phyloP scores from a whole-genome alignment of 108 stramenopile genomes.

The Nannochloropsis oceanica region DNA sequence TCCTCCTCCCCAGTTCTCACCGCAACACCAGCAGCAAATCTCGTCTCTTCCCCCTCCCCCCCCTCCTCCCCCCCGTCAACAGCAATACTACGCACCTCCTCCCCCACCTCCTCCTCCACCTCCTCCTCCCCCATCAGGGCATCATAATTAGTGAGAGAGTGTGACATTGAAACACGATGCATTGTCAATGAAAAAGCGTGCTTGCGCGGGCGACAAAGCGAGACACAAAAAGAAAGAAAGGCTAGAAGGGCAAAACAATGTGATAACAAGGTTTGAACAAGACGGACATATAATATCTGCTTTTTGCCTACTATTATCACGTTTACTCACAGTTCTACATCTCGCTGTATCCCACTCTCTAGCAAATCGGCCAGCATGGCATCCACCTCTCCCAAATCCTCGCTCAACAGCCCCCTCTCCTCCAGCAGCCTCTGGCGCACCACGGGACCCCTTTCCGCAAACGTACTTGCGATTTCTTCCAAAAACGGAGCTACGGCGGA shows the following conservation, averaged over 20 bases:
- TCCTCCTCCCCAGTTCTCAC: not conserved
- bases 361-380: not conserved
- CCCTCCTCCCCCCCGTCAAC: not conserved
- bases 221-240: too few species aligned
- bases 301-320: too few species aligned
- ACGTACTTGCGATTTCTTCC: not conserved
- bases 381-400: not conserved
- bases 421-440: not conserved
- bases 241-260: too few species aligned
- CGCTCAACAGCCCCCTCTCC: not conserved
- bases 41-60: not conserved
- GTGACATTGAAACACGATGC: too few species aligned
- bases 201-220: too few species aligned
- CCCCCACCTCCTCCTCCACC: not conserved
- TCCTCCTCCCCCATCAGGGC: not conserved
- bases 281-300: too few species aligned
- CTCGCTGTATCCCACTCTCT: not conserved
- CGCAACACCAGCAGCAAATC: not conserved
- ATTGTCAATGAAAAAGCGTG: too few species aligned
- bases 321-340: not conserved
- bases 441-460: not conserved
- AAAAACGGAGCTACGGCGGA: not conserved
- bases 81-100: not conserved
- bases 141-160: not conserved
- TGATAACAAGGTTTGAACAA: too few species aligned